Evolutionary conservation across 768 basidiomycete species (phyloP).

Genomic region (Naematelia encephala): DNA sequence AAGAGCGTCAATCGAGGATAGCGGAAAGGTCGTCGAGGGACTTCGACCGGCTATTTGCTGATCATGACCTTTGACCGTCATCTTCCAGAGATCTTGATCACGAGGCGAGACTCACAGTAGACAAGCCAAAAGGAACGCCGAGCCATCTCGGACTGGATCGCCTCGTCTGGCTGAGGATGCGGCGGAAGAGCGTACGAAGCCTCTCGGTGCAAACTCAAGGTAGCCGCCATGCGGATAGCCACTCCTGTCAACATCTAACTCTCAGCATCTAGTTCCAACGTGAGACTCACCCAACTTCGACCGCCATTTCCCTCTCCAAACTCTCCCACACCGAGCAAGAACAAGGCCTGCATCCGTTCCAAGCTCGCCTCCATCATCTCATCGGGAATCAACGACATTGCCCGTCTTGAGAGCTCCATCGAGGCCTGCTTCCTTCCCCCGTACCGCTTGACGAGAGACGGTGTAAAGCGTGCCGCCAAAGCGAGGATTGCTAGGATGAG

Average conservation of each 20-base stretch:
- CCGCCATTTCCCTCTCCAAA: slow-evolving; percentile 16
- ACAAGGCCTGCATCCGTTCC: slow-evolving; percentile 14
- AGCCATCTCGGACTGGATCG: slow-evolving; percentile 3
- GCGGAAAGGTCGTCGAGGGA: slow-evolving; percentile 2
- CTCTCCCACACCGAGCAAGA: slow-evolving; percentile 6
- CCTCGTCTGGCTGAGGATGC: neutral
- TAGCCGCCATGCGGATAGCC: slow-evolving; percentile 6
- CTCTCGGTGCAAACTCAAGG: slow-evolving; percentile 6
- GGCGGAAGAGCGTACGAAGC: neutral
- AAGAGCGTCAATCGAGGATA: slow-evolving; percentile 7
- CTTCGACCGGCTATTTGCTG: slow-evolving; percentile 3
- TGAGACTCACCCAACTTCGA: slow-evolving; percentile 13
- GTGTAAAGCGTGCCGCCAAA: slow-evolving; percentile 10
- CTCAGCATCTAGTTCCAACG: neutral
- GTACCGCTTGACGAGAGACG: slow-evolving; percentile 7
- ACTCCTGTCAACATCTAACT: slow-evolving; percentile 3
- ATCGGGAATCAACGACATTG: slow-evolving; percentile 10
- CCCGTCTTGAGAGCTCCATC: slow-evolving; percentile 4
- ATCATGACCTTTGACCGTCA: slow-evolving; percentile 5
- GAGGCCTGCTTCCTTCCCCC: slow-evolving; percentile 11
- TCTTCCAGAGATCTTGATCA: neutral
- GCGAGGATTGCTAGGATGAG: slow-evolving; percentile 10
- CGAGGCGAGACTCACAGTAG: slow-evolving; percentile 5
- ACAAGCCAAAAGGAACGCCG: slow-evolving; percentile 6
- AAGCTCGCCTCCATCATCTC: slow-evolving; percentile 14